Conservation (phyloP, 768 basidiomycete species). For the Pleurotus giganteus region DNA sequence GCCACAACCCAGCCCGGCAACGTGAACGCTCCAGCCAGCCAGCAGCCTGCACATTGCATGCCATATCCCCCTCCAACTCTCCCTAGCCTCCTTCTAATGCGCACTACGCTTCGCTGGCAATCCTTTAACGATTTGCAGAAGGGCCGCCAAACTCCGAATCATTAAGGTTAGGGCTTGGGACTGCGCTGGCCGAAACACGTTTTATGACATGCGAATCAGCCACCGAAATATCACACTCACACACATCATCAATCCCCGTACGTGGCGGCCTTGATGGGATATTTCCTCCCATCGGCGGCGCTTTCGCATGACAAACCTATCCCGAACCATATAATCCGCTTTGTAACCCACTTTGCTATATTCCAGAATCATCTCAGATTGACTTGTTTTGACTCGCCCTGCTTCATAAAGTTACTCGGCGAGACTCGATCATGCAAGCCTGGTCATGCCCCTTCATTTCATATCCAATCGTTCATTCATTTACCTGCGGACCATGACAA, state of each 20-base stretch:
- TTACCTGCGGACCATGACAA: background rate
- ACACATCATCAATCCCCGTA: background rate
- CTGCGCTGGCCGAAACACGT: slow-evolving; percentile 11
- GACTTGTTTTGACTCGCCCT: too few relatives aligned
- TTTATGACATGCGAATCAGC: slow-evolving; percentile 5
- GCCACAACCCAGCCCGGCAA: background rate
- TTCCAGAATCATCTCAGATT: background rate
- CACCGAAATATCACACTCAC: background rate
- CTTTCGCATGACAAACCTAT: background rate
- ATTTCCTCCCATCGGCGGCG: background rate
- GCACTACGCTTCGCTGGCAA: background rate
- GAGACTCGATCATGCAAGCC: background rate
- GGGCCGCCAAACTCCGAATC: slow-evolving; percentile 5
- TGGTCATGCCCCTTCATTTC: background rate
- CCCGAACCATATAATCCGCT: background rate
- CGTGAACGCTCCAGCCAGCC: background rate
- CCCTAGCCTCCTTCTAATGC: background rate
- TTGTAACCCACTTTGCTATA: background rate
- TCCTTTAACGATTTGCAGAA: background rate
- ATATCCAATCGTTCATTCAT: background rate
- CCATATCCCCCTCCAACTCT: background rate
- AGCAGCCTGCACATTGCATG: background rate
- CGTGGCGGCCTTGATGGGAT: background rate
- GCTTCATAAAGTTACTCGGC: background rate
- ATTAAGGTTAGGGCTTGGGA: slow-evolving; percentile 1